Evolutionary conservation across 768 basidiomycete species (phyloP), one percentile per base, ranked within the genome.

Genomic region (Pisolithus tinctorius): DNA sequence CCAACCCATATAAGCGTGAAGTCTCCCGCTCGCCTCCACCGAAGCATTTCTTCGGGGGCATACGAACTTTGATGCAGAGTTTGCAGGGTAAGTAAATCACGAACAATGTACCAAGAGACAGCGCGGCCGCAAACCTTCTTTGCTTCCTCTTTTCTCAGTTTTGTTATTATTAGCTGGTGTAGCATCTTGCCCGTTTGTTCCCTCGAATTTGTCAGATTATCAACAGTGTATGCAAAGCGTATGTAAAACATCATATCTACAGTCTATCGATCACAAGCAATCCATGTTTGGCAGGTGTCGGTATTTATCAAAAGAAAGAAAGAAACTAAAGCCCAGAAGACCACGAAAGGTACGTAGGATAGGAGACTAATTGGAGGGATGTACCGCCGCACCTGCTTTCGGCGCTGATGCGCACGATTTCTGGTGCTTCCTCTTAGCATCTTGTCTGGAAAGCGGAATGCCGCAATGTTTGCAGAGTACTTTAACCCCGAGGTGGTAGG

Each of bases 51-150:
- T 77, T 80, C 55, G 77, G 79, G 16, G 73, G 73, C 20, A 56
- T 81, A 57, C 74, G 72, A 54, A 73, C 71, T 25, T 65, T 81
- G 52, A 74, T 80, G 60, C 77, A 78, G 41, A 66, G 68, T 56
- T 68, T 67, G 46, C 66, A 69, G 55, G 68, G 68, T 49, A 69
- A 68, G 57, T 69, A 43, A 43, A 17, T 47, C 30, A 45, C 36
- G 50, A 8, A 36, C 45, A 25, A 14, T 44, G 26, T 44, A 44
- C 13, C 36, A 34, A 16, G 26, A 44, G 27, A 34, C 45, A 36
- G n/a, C 20, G 34, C 17, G 10, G 11, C 7, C 7, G 45, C 30
- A 29, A 36, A 25, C 45, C 45, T 45, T 8, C 16, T 47, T 13
- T 38, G 47, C 53, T 51, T 34, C 45, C 47, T 62, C 50, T 61